These are phyloP conservation scores for Chlamydomonas reinhardtii DNA, from an alignment of 163 green algal species.

Conservation along the genomic window DNA sequence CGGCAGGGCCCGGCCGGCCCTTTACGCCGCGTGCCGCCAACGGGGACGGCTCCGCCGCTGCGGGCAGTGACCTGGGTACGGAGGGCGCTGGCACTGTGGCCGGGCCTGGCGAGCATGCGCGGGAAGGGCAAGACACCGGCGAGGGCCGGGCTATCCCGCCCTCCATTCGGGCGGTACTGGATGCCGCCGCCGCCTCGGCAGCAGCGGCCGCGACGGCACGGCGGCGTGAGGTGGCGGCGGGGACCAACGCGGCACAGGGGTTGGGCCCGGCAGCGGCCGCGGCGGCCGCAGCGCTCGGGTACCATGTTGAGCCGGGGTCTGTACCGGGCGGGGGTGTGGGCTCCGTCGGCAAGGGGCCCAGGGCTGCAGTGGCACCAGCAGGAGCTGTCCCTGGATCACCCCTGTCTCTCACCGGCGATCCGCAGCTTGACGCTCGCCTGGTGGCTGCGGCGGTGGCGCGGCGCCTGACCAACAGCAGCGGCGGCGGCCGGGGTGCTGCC, in stretches of 20 bases:
- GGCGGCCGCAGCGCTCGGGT: slow-evolving; percentile 5
- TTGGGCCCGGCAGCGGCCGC: not conserved
- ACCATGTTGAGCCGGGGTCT: not conserved
- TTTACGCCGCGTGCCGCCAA: too few species aligned
- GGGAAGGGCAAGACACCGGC: too few species aligned
- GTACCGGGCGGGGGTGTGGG: not conserved
- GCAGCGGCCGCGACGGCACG: not conserved
- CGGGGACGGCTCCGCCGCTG: not conserved
- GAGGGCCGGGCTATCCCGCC: not conserved
- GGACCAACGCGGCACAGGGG: not conserved
- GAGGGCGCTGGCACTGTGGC: not conserved
- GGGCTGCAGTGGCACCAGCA: too few species aligned
- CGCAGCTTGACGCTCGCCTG: not conserved
- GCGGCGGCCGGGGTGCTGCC: not conserved
- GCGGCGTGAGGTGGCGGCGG: not conserved
- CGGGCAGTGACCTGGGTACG: not conserved
- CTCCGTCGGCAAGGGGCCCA: not conserved
- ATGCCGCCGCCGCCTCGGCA: not conserved
- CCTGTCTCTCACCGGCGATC: slow-evolving; percentile 5
- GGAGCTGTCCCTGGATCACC: too few species aligned
- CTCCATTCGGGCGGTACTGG: slow-evolving; percentile 14
- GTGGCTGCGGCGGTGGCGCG: slow-evolving; percentile 19
- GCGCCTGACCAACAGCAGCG: slow-evolving; percentile 3
- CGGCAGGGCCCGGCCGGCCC: not conserved
- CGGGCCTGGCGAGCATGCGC: too few species aligned